Evolutionary conservation across 371 early-diverging fungal species (phyloP), one percentile per base, ranked within the genome.

Genomic region (Coelomomyces lativittatus): DNA sequence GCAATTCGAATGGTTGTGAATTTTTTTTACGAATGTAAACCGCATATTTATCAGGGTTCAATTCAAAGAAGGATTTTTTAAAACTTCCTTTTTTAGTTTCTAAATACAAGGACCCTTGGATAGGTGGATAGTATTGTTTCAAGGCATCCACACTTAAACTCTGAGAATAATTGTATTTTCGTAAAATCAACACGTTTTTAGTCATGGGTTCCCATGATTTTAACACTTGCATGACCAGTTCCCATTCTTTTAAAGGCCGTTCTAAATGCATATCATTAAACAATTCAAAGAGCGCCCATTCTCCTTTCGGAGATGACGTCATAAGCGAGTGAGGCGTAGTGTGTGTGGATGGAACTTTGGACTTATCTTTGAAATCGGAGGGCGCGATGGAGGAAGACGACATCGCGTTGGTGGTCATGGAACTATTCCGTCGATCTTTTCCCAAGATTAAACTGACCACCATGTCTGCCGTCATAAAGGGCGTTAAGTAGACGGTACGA

Each of bases 281-380:
- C 38, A 85, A 64, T 54, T 91, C 92, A 66, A 90, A 91, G 30
- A 91, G 59, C 2, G 86, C 80, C 88, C 90, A 91, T 15, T 67
- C 67, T 41, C 73, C 43, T 28, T 41, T 15, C n/a, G n/a, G n/a
- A n/a, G n/a, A n/a, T n/a, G n/a, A n/a, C n/a, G n/a, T n/a, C n/a
- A n/a, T n/a, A n/a, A n/a, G n/a, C n/a, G n/a, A n/a, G n/a, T n/a
- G n/a, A n/a, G n/a, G n/a, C n/a, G n/a, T n/a, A n/a, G n/a, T n/a
- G n/a, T n/a, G n/a, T 48, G 0, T 51, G 49, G n/a, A 54, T 50
- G 34, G 40, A 28, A 41, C 4, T 28, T 41, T 21, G 1, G 31
- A 31, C 7, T 23, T n/a, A 10, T 6, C 28, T 28, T n/a, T n/a
- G 7, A 11, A 7, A 10, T 21, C 38, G 4, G 4, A 10, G 24